Percentiles rank a stretch among this genome's conserved stretches.
These are phyloP conservation scores for Phytophthora chlamydospora DNA, from an alignment of 352 stramenopile genomes.

Conservation along the genomic window DNA sequence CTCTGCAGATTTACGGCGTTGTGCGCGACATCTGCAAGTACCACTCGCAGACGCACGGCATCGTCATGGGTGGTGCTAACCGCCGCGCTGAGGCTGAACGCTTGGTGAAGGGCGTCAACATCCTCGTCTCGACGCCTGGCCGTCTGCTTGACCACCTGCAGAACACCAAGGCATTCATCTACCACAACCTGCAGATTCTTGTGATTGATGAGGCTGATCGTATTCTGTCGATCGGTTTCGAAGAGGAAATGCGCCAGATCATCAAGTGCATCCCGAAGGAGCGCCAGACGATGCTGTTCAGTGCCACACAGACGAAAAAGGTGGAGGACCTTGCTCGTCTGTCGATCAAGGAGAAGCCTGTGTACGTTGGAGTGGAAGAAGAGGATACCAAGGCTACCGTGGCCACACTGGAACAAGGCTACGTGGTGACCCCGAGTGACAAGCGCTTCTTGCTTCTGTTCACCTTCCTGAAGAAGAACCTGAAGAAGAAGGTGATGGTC, in stretches of 20 bases:
- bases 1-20: conserved; percentile 99
- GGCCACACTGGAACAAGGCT: conserved; percentile 96
- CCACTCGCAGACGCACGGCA: conserved; percentile 95
- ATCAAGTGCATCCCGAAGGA: conserved; percentile 98
- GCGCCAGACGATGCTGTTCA: conserved; percentile 99
- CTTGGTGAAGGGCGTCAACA: conserved; percentile 96
- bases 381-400: conserved; percentile 93
- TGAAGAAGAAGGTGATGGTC: conserved; percentile 99
- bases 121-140: conserved; percentile 98
- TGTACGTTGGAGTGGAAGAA: conserved; percentile 97
- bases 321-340: conserved; percentile 96
- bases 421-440: conserved; percentile 97
- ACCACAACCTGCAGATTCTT: conserved; percentile 95
- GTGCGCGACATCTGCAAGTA: conserved; percentile 96
- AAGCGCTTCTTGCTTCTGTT: conserved; percentile 99
- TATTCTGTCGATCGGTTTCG: conserved; percentile 99
- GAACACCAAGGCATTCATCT: conserved; percentile 99
- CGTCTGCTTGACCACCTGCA: conserved; percentile 97
- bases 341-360: conserved; percentile 94
- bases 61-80: conserved; percentile 99
- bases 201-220: conserved; percentile 99
- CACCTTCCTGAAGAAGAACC: conserved; percentile 99
- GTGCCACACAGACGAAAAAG: conserved; percentile 98
- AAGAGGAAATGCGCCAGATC: conserved; percentile 99
- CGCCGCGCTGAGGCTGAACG: conserved; percentile 95